A percentile compares a stretch with the other conserved stretches of the same genome.
Evolutionary conservation across 768 basidiomycete species (phyloP).

Genomic region (Tubosaeta sp.): DNA sequence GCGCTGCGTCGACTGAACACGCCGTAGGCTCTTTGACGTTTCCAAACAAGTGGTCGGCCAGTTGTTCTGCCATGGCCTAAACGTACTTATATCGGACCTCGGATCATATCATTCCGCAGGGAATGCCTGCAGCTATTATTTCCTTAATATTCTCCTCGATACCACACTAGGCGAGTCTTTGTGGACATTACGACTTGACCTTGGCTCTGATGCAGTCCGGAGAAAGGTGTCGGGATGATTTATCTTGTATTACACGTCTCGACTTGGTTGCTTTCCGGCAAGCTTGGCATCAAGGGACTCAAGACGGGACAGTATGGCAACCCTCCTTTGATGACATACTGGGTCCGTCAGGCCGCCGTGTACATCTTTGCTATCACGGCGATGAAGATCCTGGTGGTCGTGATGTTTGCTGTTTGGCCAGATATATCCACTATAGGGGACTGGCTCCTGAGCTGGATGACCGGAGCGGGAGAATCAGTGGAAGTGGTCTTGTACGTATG

Average conservation of each 20-base stretch:
- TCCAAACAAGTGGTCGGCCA: slow-evolving; percentile 89
- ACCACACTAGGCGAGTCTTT: slow-evolving; percentile 56
- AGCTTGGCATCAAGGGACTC: slow-evolving; percentile 66
- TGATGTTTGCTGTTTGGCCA: slow-evolving; percentile 66
- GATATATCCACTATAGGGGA: slow-evolving; percentile 73
- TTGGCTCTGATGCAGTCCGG: slow-evolving; percentile 5
- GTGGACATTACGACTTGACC: background rate
- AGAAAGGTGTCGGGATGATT: slow-evolving; percentile 71
- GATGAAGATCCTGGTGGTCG: slow-evolving; percentile 92
- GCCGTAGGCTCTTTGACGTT: slow-evolving; percentile 80
- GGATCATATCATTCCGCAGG: slow-evolving; percentile 63
- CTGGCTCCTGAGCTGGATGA: slow-evolving; percentile 81
- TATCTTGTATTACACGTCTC: slow-evolving; percentile 66
- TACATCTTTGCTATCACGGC: slow-evolving; percentile 76
- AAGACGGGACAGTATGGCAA: slow-evolving; percentile 85
- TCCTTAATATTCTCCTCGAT: slow-evolving; percentile 89
- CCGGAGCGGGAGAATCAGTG: slow-evolving; percentile 53
- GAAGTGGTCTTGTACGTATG: slow-evolving; percentile 77
- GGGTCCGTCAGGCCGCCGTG: slow-evolving; percentile 73
- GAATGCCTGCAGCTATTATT: slow-evolving; percentile 91
- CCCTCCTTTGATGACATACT: slow-evolving; percentile 71
- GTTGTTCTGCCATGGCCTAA: slow-evolving; percentile 73
- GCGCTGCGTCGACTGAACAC: slow-evolving; percentile 3
- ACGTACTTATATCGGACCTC: slow-evolving; percentile 74
- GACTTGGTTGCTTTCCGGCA: slow-evolving; percentile 62